These are phyloP conservation scores for Hirsutella rhossiliensis DNA, from an alignment of 2,329 filamentous ascomycete genomes.

Conservation along the genomic window DNA sequence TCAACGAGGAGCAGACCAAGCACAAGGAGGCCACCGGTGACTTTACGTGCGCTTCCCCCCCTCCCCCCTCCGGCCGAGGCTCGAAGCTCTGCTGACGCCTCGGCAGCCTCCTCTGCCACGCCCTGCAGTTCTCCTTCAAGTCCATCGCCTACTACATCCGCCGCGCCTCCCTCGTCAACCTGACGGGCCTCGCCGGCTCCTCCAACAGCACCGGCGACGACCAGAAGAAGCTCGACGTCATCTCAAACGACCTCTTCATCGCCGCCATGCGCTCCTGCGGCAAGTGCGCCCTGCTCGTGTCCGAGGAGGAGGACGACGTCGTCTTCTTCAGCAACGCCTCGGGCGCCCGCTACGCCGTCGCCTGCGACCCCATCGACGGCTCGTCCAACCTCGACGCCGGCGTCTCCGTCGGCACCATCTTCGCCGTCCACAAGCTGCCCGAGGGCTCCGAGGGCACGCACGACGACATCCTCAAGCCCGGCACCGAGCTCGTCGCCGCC, in stretches of 20 bases:
- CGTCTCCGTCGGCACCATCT: conserved; percentile 96
- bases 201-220: conserved; percentile 95
- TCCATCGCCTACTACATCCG: conserved; percentile 99
- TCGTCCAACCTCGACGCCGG: conserved; percentile 96
- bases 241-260: conserved; percentile 96
- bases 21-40: conserved; percentile 93
- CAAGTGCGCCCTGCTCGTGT: conserved; percentile 86
- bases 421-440: conserved; percentile 81
- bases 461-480: conserved; percentile 80
- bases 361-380: conserved; percentile 96
- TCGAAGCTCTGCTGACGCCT: not conserved
- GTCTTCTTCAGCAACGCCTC: conserved; percentile 72
- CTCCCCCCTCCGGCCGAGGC: not conserved
- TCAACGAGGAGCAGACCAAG: conserved; percentile 92
- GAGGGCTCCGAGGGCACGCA: conserved; percentile 62
- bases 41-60: conserved; percentile 64
- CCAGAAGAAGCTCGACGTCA: conserved; percentile 99
- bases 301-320: conserved; percentile 89
- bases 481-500: conserved; percentile 80
- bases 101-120: conserved; percentile 79
- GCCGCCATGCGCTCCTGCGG: conserved; percentile 87
- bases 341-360: conserved; percentile 82
- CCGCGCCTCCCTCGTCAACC: conserved; percentile 85
- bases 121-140: conserved; percentile 99
- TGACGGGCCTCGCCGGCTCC: conserved; percentile 87